Conservation (phyloP, 805 yeast genomes). For the Blastobotrys chiropterorum region DNA sequence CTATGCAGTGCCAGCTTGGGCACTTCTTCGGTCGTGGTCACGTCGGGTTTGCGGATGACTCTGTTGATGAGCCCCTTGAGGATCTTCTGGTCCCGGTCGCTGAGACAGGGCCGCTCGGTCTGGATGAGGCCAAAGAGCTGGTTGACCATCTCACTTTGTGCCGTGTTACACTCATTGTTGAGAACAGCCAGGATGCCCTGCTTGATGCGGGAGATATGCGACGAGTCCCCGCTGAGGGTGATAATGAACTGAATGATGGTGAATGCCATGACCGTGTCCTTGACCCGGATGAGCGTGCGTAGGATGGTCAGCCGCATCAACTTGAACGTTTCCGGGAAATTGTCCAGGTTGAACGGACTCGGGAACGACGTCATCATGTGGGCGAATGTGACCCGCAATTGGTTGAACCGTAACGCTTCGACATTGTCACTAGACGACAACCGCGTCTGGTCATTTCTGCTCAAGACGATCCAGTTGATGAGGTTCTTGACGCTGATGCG, state of each 20-base stretch:
- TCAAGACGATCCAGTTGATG: conserved; percentile 1
- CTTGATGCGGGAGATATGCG: conserved; percentile 14
- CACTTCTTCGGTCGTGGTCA: conserved; percentile 7
- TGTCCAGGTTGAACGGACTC: conserved; percentile 4
- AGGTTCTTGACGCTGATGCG: background rate
- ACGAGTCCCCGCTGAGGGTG: conserved; percentile 11
- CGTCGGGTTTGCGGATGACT: conserved; percentile 2
- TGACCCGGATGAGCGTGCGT: conserved; percentile 13
- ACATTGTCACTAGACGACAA: background rate
- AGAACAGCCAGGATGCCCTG: conserved; percentile 7
- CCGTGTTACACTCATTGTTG: conserved; percentile 2
- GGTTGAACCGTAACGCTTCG: background rate
- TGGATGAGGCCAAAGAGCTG: conserved; percentile 9
- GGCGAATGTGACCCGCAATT: conserved; percentile 3
- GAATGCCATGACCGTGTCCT: conserved; percentile 16
- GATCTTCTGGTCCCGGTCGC: conserved; percentile 9
- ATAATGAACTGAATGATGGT: conserved; percentile 14
- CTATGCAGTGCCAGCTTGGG: conserved; percentile 15
- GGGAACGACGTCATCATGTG: conserved; percentile 10
- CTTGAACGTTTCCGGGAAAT: conserved; percentile 17
- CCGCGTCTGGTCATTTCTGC: background rate
- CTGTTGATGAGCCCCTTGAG: conserved; percentile 14
- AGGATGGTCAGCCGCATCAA: conserved; percentile 15
- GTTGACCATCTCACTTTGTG: conserved; percentile 4
- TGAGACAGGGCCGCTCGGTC: conserved; percentile 16